phyloP scores from a whole-genome alignment of 306 rosid genomes.

The Pterocarpus macrocarpus region DNA sequence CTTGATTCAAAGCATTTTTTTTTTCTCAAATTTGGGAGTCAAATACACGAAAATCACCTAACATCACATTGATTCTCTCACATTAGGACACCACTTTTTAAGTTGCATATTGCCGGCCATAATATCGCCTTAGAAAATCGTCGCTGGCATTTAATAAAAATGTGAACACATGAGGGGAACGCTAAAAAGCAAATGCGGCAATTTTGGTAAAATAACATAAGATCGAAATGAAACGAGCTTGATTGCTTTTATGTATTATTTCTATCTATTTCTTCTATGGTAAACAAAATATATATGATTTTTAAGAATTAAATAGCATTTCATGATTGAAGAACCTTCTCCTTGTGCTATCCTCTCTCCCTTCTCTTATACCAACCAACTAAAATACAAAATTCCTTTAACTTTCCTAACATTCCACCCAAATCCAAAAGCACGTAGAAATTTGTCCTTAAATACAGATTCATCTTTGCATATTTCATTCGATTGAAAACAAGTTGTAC shows the following conservation, averaged over 20 bases:
- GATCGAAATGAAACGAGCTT: constrained; percentile 3
- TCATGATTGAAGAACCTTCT: constrained; percentile 28
- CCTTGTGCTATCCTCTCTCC: background rate
- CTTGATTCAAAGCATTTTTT: background rate
- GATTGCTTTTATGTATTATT: background rate
- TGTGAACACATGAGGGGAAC: constrained; percentile 13
- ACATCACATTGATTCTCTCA: constrained; percentile 15
- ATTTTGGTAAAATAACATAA: constrained; percentile 39
- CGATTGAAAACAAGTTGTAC: background rate
- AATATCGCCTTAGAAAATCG: background rate
- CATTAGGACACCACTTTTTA: background rate
- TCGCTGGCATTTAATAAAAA: constrained; percentile 23
- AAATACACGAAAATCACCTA: constrained; percentile 36
- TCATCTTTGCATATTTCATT: background rate
- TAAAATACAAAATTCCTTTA: background rate
- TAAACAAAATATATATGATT: background rate
- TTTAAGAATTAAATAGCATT: background rate
- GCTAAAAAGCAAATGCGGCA: constrained; percentile 4
- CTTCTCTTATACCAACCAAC: too few species aligned
- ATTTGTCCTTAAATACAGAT: constrained; percentile 13
- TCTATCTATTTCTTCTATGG: too few species aligned
- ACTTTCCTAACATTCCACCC: constrained; percentile 35
- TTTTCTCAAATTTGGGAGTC: constrained; percentile 17
- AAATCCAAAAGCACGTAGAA: background rate
- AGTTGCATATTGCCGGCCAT: constrained; percentile 16